Evolutionary conservation across 768 basidiomycete species (phyloP).

Genomic region (Mycena latifolia): DNA sequence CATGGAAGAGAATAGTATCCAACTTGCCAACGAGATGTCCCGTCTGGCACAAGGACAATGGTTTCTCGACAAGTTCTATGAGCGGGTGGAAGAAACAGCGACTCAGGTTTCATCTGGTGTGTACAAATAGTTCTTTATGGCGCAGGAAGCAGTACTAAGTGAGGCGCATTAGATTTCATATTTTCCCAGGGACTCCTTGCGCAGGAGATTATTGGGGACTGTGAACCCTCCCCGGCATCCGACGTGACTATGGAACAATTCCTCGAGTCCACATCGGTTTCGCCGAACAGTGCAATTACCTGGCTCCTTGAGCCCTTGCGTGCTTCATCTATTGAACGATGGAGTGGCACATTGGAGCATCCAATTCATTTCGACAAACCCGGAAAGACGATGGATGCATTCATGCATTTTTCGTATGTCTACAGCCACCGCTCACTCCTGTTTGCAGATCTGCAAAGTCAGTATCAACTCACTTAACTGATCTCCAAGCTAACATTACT

Average conservation of each 20-base stretch:
- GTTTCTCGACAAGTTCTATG: slow-evolving; percentile 13
- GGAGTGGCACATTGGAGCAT: slow-evolving; percentile 18
- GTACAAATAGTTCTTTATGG: too few species aligned
- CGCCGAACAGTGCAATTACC: slow-evolving; percentile 5
- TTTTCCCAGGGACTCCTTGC: slow-evolving; percentile 11
- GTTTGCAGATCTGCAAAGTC: slow-evolving; percentile 15
- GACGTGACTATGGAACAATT: neutral
- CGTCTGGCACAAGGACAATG: slow-evolving; percentile 9
- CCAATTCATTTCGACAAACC: slow-evolving; percentile 7
- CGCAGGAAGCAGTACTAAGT: too few species aligned
- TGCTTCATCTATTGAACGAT: neutral
- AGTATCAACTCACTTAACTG: neutral
- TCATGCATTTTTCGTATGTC: slow-evolving; percentile 12
- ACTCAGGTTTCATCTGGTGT: neutral
- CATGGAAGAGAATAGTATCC: neutral
- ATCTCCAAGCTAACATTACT: neutral
- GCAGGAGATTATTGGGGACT: slow-evolving; percentile 3
- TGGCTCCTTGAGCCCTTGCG: slow-evolving; percentile 15
- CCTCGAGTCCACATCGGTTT: neutral
- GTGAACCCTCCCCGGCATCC: neutral
- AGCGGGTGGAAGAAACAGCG: slow-evolving; percentile 9
- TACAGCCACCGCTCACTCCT: slow-evolving; percentile 8
- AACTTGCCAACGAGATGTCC: slow-evolving; percentile 8
- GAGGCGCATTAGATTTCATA: slow-evolving; percentile 4
- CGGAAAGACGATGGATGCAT: slow-evolving; percentile 11